Percentiles rank a stretch among this genome's conserved stretches.
phyloP scores from a whole-genome alignment of 2,329 filamentous ascomycete genomes.

The Hypoxylon sp. region DNA sequence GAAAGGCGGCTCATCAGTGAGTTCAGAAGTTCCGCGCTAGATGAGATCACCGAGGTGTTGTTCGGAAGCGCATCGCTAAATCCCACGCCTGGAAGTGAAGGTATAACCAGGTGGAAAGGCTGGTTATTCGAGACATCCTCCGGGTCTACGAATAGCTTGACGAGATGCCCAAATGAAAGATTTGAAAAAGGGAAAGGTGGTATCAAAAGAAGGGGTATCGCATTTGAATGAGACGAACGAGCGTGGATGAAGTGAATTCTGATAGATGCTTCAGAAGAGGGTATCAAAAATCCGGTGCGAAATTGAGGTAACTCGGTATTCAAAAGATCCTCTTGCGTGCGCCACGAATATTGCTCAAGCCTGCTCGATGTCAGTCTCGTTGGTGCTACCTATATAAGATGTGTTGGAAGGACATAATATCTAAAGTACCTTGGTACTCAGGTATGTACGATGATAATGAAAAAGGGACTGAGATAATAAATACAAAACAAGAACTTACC shows the following conservation, averaged over 20 bases:
- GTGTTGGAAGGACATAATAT: too few species aligned
- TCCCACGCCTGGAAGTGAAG: constrained; percentile 73
- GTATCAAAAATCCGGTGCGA: constrained; percentile 65
- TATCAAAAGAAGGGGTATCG: constrained; percentile 73
- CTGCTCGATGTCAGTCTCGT: constrained; percentile 53
- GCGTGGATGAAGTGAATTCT: constrained; percentile 75
- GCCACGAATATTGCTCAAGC: constrained; percentile 76
- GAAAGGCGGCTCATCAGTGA: constrained; percentile 70
- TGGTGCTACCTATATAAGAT: neutral
- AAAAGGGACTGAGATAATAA: neutral
- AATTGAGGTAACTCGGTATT: constrained; percentile 74
- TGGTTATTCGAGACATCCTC: constrained; percentile 58
- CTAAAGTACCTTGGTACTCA: too few species aligned
- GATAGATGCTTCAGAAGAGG: constrained; percentile 57
- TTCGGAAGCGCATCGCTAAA: constrained; percentile 73
- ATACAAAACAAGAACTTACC: constrained; percentile 57
- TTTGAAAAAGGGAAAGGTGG: constrained; percentile 76
- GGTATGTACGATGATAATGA: too few species aligned
- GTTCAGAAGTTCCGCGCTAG: constrained; percentile 68
- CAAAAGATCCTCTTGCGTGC: constrained; percentile 67
- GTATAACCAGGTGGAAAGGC: constrained; percentile 75
- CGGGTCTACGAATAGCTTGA: constrained; percentile 67
- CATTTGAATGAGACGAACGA: constrained; percentile 63
- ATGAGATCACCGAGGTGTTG: constrained; percentile 61
- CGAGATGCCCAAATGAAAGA: constrained; percentile 68